Evolutionary conservation across 2,329 filamentous ascomycete genomes (phyloP), one percentile per base, ranked within the genome.

Genomic region (Fusarium sterilihyphosum): DNA sequence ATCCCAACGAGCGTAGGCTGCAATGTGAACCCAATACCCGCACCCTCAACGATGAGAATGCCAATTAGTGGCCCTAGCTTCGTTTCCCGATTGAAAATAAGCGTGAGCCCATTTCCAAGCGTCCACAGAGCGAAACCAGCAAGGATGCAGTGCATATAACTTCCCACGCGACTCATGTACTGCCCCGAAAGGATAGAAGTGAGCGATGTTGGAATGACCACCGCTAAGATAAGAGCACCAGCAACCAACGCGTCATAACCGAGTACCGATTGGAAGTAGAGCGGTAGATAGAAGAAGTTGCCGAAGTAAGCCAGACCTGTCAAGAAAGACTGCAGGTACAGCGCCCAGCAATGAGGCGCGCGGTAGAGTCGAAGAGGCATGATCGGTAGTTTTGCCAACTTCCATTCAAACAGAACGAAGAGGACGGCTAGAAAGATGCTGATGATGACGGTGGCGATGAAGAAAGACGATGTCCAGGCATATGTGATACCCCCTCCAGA

Each of bases 61-160:
- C 6, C 18, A 4, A 61, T 44, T 1, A 57, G 49, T 6, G 58
- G 46, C 0, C 46, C 61, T 5, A 59, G 11, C 8, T 59, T 60
- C 6, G 54, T 64, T 1, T 49, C 3, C 1, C 33, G 40, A 26
- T 40, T 10, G 1, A 61, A 61, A 14, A 26, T 6, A 12, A 63
- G 40, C 3, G 52, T 63, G 6, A 63, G 61, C 1, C 52, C 52
- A 31, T 47, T 59, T 7, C 61, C 61, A 26, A 68, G 47, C 1
- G 65, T 68, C 65, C 64, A 68, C 1, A 67, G n/a, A 5, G 62
- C 33, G 11, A 67, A 67, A 0, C 65, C 65, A 18, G 11, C 33
- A 2, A 61, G 3, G 2, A 67, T 67, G 1, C 56, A 57, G n/a
- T 67, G 44, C 18, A 57, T 57, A 1, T 67, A 67, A 8, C 62